Evolutionary conservation across 1,139 yeast species (phyloP).

Genomic region (Candida anutae): DNA sequence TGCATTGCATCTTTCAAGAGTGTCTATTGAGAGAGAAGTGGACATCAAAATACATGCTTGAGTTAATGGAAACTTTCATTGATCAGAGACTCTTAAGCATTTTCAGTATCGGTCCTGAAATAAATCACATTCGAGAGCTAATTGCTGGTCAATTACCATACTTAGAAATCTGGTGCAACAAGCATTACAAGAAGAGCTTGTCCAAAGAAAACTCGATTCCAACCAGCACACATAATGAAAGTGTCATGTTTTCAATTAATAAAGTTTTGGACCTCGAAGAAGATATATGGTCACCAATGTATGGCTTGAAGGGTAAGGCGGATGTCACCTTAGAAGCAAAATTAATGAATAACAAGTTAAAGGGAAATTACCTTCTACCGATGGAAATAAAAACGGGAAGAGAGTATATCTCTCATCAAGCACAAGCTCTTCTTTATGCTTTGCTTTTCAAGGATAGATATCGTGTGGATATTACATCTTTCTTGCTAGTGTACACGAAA

Average conservation of each 20-base stretch:
- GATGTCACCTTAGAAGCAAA: constrained; percentile 78
- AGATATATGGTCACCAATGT: constrained; percentile 83
- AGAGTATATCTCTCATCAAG: constrained; percentile 63
- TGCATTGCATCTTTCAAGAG: constrained; percentile 72
- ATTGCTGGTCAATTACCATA: constrained; percentile 48
- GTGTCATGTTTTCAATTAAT: constrained; percentile 43
- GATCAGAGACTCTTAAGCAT: constrained; percentile 41
- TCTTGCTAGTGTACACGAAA: constrained; percentile 69
- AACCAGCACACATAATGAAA: constrained; percentile 29
- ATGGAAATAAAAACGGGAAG: constrained; percentile 87
- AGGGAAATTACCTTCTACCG: constrained; percentile 53
- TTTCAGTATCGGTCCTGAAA: constrained; percentile 47
- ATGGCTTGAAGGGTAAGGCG: constrained; percentile 84
- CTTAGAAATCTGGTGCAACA: constrained; percentile 57
- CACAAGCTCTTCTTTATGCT: constrained; percentile 84
- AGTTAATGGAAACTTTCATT: constrained; percentile 39
- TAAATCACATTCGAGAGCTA: constrained; percentile 37
- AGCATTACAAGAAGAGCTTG: constrained; percentile 27
- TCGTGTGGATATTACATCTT: constrained; percentile 55
- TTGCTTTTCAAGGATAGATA: constrained; percentile 75
- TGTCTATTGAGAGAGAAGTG: constrained; percentile 44
- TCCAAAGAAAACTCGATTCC: constrained; percentile 16
- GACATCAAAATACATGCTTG: constrained; percentile 35
- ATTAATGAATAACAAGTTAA: constrained; percentile 15
- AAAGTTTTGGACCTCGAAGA: constrained; percentile 82